Conservation (phyloP, 495 filamentous ascomycete genomes). For the Penicillium mononematosum region DNA sequence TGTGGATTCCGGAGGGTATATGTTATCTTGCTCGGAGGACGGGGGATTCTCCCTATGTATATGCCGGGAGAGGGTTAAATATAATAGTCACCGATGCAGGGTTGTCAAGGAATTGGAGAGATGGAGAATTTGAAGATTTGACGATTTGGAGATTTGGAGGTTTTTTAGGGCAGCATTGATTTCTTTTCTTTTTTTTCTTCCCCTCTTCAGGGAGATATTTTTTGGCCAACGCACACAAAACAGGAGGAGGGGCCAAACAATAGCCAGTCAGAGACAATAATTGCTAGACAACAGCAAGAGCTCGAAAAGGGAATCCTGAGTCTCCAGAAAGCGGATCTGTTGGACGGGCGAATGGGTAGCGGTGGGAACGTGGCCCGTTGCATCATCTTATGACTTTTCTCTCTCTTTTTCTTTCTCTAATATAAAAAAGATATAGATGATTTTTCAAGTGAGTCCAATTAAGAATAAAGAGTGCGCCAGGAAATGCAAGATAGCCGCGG, state of each 20-base stretch:
- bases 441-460: background rate
- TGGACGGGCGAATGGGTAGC: conserved; percentile 11
- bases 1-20: conserved; percentile 14
- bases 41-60: background rate
- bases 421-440: background rate
- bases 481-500: conserved; percentile 5
- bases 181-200: conserved; percentile 5
- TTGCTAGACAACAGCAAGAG: conserved; percentile 19
- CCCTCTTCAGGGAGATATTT: background rate
- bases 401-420: background rate
- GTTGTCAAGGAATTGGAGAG: too few species aligned
- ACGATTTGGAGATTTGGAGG: background rate
- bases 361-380: conserved; percentile 15
- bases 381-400: conserved; percentile 5
- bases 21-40: background rate
- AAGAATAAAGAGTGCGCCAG: background rate
- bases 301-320: conserved; percentile 32
- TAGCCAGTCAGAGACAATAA: conserved; percentile 16
- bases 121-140: background rate
- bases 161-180: background rate
- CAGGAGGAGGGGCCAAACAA: conserved; percentile 6
- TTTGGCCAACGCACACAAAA: conserved; percentile 13
- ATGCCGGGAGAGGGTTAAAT: background rate
- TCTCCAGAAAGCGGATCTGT: conserved; percentile 28
- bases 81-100: background rate